Evolutionary conservation across 2,329 filamentous ascomycete genomes (phyloP), one percentile per base, ranked within the genome.

Genomic region (Pyricularia grisea): DNA sequence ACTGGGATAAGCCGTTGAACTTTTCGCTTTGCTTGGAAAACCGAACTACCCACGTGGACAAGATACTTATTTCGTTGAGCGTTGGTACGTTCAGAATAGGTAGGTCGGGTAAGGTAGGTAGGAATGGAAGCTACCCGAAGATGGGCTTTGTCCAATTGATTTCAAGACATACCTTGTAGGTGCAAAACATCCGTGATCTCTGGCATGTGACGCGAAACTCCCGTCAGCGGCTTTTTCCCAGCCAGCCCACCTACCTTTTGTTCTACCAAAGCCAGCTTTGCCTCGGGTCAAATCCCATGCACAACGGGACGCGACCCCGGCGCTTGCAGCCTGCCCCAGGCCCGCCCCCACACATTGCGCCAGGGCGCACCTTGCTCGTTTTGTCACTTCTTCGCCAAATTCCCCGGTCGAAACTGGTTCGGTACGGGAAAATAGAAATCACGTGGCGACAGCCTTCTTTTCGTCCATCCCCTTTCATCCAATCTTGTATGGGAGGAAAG

Each of bases 191-290:
- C 42, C 42, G 42, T 20, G 4, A 50, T n/a, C 42, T 50, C 65
- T 66, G 31, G 65, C 65, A 66, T 66, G 65, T 66, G 65, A 66
- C 65, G 31, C 30, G 11, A 66, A 11, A n/a, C n/a, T 11, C 27
- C 65, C 31, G 65, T 66, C 65, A 66, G 65, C 31, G 31, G 31
- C 42, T 50, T 36, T 36, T 36, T 6, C 33, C 33, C 2, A 33
- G 12, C 33, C 33, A 11, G 9, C 42, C 42, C 3, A 11, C 42
- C 42, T 50, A 4, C 10, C n/a, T 50, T 20, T 6, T 50, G 10
- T 20, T 20, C 4, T 50, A 50, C 42, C 42, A 50, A 50, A 50
- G 20, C 42, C 42, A 50, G 42, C 42, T 50, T 50, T 50, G 42
- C 42, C 42, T 50, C 42, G 42, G 42, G 42, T 50, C 42, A 50